A percentile compares a stretch with the other conserved stretches of the same genome.
Conservation (phyloP, 352 stramenopile genomes). For the Thraustochytrium striatum region DNA sequence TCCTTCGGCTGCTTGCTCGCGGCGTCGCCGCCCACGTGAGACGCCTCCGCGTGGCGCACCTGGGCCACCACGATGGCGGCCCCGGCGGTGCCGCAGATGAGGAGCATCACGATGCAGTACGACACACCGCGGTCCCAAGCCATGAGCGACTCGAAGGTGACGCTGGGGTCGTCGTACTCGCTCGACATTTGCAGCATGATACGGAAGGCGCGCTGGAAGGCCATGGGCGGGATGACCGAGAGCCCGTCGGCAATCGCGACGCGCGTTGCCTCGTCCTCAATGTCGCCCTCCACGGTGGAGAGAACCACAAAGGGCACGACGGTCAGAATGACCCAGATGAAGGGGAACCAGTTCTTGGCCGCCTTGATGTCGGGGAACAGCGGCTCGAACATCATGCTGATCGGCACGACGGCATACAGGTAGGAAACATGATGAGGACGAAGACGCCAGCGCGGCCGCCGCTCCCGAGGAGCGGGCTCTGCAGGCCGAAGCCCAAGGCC, state of each 20-base stretch:
- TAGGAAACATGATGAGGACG: constrained; percentile 7
- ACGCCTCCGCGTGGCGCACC: not conserved
- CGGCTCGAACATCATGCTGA: constrained; percentile 24
- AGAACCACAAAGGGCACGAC: not conserved
- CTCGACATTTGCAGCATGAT: not conserved
- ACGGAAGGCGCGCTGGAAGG: constrained; percentile 27
- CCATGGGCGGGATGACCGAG: not conserved
- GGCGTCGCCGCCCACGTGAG: not conserved
- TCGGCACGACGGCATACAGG: constrained; percentile 4
- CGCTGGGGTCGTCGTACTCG: not conserved
- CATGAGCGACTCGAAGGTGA: not conserved
- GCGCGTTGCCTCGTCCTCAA: not conserved
- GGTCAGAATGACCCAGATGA: constrained; percentile 8
- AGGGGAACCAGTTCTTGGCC: not conserved
- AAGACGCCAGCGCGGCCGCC: constrained; percentile 10
- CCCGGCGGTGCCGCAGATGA: not conserved
- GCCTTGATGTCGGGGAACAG: not conserved
- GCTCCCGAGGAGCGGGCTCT: not conserved
- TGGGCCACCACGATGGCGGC: not conserved
- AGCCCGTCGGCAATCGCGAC: not conserved
- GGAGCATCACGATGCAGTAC: not conserved
- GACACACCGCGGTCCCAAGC: not conserved
- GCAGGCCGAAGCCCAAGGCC: constrained; percentile 7
- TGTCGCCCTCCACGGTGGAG: not conserved
- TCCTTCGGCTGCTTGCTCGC: not conserved